Conservation (phyloP, 2,329 filamentous ascomycete species). For the Alternaria sp. region DNA sequence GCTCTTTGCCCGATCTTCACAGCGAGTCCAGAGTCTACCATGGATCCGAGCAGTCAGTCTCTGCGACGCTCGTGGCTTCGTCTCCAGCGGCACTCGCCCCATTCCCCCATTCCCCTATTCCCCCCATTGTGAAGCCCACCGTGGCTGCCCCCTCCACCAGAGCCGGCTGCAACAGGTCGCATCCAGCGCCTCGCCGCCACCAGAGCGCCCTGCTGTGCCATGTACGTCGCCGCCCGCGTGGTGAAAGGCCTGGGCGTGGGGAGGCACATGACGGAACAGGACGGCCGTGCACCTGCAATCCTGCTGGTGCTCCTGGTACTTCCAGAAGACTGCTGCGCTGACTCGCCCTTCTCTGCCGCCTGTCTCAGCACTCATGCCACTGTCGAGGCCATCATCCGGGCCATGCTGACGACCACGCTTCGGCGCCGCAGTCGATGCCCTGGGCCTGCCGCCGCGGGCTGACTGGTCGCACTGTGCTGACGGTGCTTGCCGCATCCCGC, state of each 20-base stretch:
- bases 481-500: constrained; percentile 1
- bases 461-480: constrained; percentile 19
- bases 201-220: constrained; percentile 13
- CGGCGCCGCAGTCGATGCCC: neutral
- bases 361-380: constrained; percentile 17
- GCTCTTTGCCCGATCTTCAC: constrained; percentile 15
- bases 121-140: neutral
- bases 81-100: neutral
- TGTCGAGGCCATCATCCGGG: constrained; percentile 9
- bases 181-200: constrained; percentile 20
- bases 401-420: constrained; percentile 3
- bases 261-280: constrained; percentile 43
- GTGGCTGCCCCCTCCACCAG: neutral
- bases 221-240: constrained; percentile 33
- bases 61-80: constrained; percentile 16
- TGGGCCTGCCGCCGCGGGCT: neutral
- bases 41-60: constrained; percentile 12
- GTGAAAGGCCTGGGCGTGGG: constrained; percentile 43
- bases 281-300: constrained; percentile 34
- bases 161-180: constrained; percentile 10
- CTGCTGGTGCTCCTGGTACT: constrained; percentile 30
- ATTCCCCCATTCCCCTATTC: neutral
- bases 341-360: constrained; percentile 36
- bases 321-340: constrained; percentile 47
- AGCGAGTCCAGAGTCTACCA: constrained; percentile 4